phyloP scores from a whole-genome alignment of 306 rosid species.

The Senna siamea region DNA sequence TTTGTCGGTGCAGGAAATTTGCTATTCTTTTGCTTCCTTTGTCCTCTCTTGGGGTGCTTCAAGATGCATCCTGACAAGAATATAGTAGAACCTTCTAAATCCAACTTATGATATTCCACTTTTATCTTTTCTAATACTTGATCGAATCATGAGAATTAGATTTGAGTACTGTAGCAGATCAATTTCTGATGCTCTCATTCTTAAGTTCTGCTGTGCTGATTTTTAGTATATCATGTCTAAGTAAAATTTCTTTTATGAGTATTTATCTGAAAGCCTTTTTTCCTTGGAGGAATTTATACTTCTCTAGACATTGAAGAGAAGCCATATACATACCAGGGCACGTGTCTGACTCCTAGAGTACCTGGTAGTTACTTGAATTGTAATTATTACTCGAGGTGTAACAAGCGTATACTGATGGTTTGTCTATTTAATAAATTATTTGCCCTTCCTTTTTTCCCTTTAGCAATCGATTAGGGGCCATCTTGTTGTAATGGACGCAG shows the following conservation, averaged over 20 bases:
- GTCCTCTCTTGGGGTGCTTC: background rate
- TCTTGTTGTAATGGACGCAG: background rate
- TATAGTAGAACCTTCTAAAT: background rate
- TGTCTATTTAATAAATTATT: no score
- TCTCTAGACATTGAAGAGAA: background rate
- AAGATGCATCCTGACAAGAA: background rate
- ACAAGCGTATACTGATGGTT: background rate
- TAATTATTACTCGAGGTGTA: background rate
- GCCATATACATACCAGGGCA: background rate
- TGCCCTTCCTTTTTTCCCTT: background rate
- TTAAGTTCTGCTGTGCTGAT: background rate
- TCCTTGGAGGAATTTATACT: background rate
- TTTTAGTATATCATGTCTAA: background rate
- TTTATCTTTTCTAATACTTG: background rate
- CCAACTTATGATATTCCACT: background rate
- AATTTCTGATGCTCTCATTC: slow-evolving; percentile 5
- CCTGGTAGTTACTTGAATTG: background rate
- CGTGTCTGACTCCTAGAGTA: background rate
- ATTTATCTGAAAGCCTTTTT: background rate
- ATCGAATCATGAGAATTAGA: background rate
- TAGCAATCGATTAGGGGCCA: background rate
- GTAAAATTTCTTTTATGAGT: slow-evolving; percentile 5
- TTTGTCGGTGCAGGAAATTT: background rate
- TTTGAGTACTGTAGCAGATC: background rate
- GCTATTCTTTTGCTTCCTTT: background rate